Base-by-base conservation (phyloP, 2,329 filamentous ascomycete genomes). In the Coniochaeta sp. region DNA sequence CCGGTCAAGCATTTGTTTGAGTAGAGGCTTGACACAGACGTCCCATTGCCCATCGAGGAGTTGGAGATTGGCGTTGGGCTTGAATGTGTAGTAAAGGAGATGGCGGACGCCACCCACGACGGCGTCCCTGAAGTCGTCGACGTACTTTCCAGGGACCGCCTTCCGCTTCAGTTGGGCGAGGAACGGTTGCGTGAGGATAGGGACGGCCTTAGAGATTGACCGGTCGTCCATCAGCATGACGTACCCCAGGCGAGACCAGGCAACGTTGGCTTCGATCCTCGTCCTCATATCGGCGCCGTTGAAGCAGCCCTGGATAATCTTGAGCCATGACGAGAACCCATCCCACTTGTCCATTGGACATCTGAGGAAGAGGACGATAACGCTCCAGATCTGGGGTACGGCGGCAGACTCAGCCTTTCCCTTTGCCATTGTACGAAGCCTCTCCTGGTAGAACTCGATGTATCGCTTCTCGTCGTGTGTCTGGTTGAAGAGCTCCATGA, bases 301-400 rank as follows among this genome's bases (percentile, higher is more conserved):
- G 68, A 97, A 90, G 61, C 89, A 94, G 55, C 77, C 78, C 60
- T 96, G 87, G 16, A 95, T 85, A 9, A 96, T 77, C 28, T 79
- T 77, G 7, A 96, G 74, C 87, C 90, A 96, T 6, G 79, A 75
- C 26, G 76, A 79, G 56, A 90, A 83, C 61, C 87, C 81, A 28
- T 85, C 76, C 88, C 92, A 97, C 71, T 64, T 84, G 57, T 72
- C 82, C 62, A 73, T 75, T 57, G 65, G 83, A 67, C 70, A 82
- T 70, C 87, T 83, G 47, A 96, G 73, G 51, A 96, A 82, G 2
- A 96, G 76, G 6, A 92, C 82, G 2, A 95, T 74, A 31, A 90
- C 81, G 53, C 87, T 87, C 92, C 92, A 97, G 20, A 97, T 89
- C 57, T 91, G 87, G 6, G 94, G 91, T 1, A 95, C 91, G 33